Evolutionary conservation across 2,329 filamentous ascomycete species (phyloP).

Genomic region (Gnomoniopsis smithogilvyi): DNA sequence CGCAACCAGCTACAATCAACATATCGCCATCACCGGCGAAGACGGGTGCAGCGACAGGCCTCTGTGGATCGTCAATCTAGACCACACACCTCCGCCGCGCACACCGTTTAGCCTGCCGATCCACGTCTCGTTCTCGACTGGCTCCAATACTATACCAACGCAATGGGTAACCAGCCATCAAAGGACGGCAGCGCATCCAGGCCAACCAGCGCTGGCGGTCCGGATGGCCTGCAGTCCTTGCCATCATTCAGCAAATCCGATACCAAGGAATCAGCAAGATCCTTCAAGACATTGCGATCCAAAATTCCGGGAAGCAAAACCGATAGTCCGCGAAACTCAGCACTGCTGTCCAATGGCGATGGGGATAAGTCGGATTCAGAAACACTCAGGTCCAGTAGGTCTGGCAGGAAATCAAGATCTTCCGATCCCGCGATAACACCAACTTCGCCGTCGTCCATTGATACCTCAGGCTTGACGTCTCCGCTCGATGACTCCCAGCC

Average conservation of each 20-base stretch:
- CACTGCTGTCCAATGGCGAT: conserved; percentile 62
- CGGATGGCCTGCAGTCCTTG: conserved; percentile 72
- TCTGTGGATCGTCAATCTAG: conserved; percentile 29
- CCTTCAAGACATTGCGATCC: conserved; percentile 78
- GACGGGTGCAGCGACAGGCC: conserved; percentile 34
- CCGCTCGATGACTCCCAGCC: conserved; percentile 51
- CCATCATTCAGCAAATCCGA: conserved; percentile 91
- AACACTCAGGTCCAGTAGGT: conserved; percentile 70
- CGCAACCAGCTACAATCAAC: conserved; percentile 23
- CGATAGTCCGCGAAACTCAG: conserved; percentile 80
- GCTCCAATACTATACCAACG: conserved; percentile 3
- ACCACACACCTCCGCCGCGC: conserved; percentile 32
- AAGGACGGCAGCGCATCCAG: conserved; percentile 54
- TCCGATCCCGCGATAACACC: conserved; percentile 40
- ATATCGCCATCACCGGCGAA: conserved; percentile 21
- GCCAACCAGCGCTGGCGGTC: conserved; percentile 39
- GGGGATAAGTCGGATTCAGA: conserved; percentile 69
- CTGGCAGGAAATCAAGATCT: conserved; percentile 48
- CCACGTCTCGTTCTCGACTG: conserved; percentile 19
- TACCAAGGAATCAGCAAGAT: conserved; percentile 87
- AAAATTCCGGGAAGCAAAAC: conserved; percentile 77
- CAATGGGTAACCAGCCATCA: conserved; percentile 76
- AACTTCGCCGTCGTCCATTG: conserved; percentile 38
- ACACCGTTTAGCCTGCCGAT: conserved; percentile 29
- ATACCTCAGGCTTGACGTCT: conserved; percentile 38